Evolutionary conservation across 768 basidiomycete genomes (phyloP), one percentile per base, ranked within the genome.

Genomic region (Pisolithus marmoratus): DNA sequence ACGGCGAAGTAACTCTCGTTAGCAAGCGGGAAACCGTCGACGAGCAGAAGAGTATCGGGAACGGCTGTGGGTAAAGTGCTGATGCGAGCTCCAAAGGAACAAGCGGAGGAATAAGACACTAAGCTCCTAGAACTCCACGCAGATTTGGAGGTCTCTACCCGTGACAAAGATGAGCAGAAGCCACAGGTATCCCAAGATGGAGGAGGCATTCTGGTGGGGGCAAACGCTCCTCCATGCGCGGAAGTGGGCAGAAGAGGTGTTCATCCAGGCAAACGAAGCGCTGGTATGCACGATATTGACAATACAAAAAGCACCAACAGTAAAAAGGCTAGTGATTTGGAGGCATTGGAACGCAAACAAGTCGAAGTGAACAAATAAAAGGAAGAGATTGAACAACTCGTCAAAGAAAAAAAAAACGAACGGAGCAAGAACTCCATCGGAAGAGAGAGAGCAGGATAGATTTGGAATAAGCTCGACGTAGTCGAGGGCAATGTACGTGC

Each of bases 21-120:
- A 81, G 84, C 46, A 82, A 83, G 56, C 64, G 69, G 26, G 82
- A 85, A 59, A 66, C 83, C 14, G 77, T 83, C 5, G 74, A 75
- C 52, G 67, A 77, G 56, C 68, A 68, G 26, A 73, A 74, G 47
- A 68, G 74, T 83, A 14, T 66, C 73, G 2, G 68, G 82, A 46
- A 83, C 83, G 2, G 64, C 69, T 3, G 83, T 81, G 1, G 81
- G 81, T 1, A 69, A 64, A 15, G 82, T 80, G 58, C 70, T 84
- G 20, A 71, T 70, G 48, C 70, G 72, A 14, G 80, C 80, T 38
- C 59, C 81, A 2, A 70, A 72, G 51, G 74, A 74, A 53, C 76
- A 79, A 62, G 70, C 74, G 23, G 61, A 72, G 49, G 68, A 71
- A 36, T 75, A 79, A 54, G 66, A 73, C 29, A 65, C 72, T 17